These are phyloP conservation scores for Dalbergia cultrata DNA, from an alignment of 306 rosid genomes.

Conservation along the genomic window DNA sequence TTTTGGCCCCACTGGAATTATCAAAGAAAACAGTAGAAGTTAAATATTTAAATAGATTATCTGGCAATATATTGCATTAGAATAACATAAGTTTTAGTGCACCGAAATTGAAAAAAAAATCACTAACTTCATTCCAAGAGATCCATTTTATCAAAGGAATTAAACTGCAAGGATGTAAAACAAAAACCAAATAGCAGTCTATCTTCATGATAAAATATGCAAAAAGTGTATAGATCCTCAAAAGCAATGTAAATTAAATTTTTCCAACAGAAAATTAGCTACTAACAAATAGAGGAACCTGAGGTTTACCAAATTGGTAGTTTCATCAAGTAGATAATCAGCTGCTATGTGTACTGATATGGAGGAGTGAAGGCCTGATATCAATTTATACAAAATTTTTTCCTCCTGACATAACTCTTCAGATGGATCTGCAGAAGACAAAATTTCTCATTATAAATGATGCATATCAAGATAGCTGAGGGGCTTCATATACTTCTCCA, in stretches of 20 bases:
- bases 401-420: conserved; percentile 89
- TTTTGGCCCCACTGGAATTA: conserved; percentile 92
- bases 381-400: conserved; percentile 89
- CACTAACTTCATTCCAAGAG: conserved; percentile 3
- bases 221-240: conserved; percentile 29
- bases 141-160: conserved; percentile 4
- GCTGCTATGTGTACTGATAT: conserved; percentile 93
- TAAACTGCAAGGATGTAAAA: not conserved
- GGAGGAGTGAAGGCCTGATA: conserved; percentile 98
- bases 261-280: conserved; percentile 35
- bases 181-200: conserved; percentile 10
- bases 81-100: not conserved
- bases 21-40: conserved; percentile 32
- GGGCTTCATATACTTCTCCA: conserved; percentile 29
- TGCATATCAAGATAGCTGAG: conserved; percentile 21
- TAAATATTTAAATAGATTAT: conserved; percentile 31
- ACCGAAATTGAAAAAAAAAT: not conserved
- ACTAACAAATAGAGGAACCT: not conserved
- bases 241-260: conserved; percentile 3
- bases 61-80: not conserved
- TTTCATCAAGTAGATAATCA: conserved; percentile 85
- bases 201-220: conserved; percentile 19
- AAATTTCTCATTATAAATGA: not conserved
- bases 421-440: conserved; percentile 70
- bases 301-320: conserved; percentile 66